A percentile compares a stretch with the other conserved stretches of the same genome.
phyloP scores from a whole-genome alignment of 345 rosid species.

The Pistacia integerrima region DNA sequence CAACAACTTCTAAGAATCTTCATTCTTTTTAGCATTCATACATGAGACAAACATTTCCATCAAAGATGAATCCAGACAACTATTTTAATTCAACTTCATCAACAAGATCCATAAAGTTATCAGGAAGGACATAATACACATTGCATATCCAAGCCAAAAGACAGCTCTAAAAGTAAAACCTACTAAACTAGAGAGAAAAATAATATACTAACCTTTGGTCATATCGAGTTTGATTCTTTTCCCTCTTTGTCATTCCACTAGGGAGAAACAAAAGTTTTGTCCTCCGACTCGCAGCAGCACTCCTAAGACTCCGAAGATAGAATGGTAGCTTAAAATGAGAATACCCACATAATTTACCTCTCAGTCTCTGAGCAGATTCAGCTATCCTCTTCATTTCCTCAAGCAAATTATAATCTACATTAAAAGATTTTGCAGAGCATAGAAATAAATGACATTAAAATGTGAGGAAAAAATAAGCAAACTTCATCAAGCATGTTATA shows the following conservation, averaged over 20 bases:
- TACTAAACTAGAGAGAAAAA: not conserved
- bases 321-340: conserved; percentile 38
- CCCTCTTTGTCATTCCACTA: conserved; percentile 74
- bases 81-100: too few species aligned
- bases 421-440: not conserved
- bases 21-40: not conserved
- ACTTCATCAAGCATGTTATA: not conserved
- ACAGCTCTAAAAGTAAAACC: not conserved
- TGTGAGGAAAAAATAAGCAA: not conserved
- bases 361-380: conserved; percentile 69
- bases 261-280: conserved; percentile 67
- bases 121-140: not conserved
- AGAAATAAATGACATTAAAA: not conserved
- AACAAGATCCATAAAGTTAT: not conserved
- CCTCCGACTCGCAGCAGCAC: conserved; percentile 60
- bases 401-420: conserved; percentile 72
- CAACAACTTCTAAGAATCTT: not conserved
- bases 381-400: conserved; percentile 82
- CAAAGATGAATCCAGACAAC: too few species aligned
- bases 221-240: conserved; percentile 56
- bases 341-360: conserved; percentile 43
- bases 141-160: not conserved
- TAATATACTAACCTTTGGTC: conserved; percentile 38
- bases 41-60: not conserved
- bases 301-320: conserved; percentile 40